Percentiles rank a stretch among this genome's conserved stretches.
These are phyloP conservation scores for Lanmaoa rubissima DNA, from an alignment of 768 basidiomycete species.

Conservation along the genomic window DNA sequence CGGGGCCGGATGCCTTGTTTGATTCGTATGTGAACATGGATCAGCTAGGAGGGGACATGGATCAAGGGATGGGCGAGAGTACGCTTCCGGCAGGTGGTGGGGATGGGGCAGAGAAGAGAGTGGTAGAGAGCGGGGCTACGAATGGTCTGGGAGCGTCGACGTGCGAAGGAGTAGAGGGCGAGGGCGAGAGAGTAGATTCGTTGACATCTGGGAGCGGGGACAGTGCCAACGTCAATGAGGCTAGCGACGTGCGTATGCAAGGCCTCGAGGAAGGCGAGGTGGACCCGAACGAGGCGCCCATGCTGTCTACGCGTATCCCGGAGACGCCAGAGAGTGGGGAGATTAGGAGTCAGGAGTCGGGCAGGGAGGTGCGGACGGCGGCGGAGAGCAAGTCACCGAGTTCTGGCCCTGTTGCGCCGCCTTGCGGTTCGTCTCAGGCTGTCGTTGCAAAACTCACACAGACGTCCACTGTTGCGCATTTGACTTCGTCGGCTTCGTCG, in stretches of 20 bases:
- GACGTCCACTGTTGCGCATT: background rate
- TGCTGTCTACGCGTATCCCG: background rate
- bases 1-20: slow-evolving; percentile 14
- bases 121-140: background rate
- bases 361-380: background rate
- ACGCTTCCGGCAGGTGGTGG: background rate
- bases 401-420: background rate
- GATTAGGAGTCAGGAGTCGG: slow-evolving; percentile 6
- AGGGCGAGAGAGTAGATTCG: background rate
- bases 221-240: background rate
- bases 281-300: slow-evolving; percentile 1
- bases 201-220: background rate
- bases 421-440: background rate
- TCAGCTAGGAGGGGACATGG: slow-evolving; percentile 2
- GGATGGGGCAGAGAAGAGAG: background rate
- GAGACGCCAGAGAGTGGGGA: slow-evolving; percentile 19
- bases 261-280: slow-evolving; percentile 17
- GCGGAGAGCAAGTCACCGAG: background rate
- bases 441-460: background rate
- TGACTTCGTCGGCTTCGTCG: background rate
- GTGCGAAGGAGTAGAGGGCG: background rate
- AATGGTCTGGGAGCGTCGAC: background rate
- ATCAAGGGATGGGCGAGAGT: background rate
- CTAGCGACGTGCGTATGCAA: background rate
- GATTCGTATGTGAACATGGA: slow-evolving; percentile 27